Evolutionary conservation across 2,329 filamentous ascomycete species (phyloP).

Genomic region (Fusarium avenaceum): DNA sequence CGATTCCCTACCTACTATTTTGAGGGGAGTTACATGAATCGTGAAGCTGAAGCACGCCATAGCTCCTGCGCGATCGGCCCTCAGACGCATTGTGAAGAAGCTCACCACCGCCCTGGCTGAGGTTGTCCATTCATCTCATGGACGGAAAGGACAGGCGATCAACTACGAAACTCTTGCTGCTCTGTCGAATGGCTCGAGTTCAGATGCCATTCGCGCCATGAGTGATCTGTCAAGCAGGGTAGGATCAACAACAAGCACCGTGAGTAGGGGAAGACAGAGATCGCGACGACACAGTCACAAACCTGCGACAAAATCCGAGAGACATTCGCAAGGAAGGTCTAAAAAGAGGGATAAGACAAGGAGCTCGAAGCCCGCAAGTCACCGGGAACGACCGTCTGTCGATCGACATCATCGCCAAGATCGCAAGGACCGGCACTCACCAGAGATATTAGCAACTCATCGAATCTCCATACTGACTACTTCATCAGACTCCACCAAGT

Average conservation of each 20-base stretch:
- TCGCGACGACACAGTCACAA: constrained; percentile 28
- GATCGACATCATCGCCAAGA: constrained; percentile 23
- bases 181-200: constrained; percentile 62
- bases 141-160: constrained; percentile 51
- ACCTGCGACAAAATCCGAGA: constrained; percentile 20
- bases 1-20: constrained; percentile 1
- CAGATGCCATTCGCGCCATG: constrained; percentile 64
- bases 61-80: constrained; percentile 57
- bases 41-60: constrained; percentile 28
- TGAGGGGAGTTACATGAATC: constrained; percentile 12
- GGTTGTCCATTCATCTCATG: constrained; percentile 54
- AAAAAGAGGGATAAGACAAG: constrained; percentile 25
- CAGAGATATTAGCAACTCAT: constrained; percentile 13
- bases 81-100: constrained; percentile 59
- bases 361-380: constrained; percentile 25
- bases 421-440: constrained; percentile 12
- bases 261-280: constrained; percentile 39
- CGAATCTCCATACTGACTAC: constrained; percentile 53
- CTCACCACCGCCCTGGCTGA: constrained; percentile 59
- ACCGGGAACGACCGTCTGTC: constrained; percentile 15
- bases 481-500: constrained; percentile 60
- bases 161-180: constrained; percentile 63
- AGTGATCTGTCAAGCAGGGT: constrained; percentile 59
- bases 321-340: constrained; percentile 15
- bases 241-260: constrained; percentile 35